Base-by-base conservation (phyloP, 306 rosid species). In the Rosa chinensis region DNA sequence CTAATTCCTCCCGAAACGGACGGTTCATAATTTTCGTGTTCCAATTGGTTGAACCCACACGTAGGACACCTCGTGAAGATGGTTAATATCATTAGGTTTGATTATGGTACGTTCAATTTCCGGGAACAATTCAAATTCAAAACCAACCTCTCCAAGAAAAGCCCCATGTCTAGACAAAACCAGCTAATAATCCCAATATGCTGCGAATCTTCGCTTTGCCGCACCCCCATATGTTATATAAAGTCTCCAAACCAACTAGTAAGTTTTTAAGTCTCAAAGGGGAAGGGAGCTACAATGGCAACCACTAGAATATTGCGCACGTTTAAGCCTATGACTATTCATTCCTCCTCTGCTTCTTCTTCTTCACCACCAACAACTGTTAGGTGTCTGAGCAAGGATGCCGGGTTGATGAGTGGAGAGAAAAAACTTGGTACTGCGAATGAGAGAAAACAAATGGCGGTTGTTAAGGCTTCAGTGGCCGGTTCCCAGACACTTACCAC, bases 171-270 rank as follows among this genome's bases (percentile, higher is more conserved):
- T 72, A 39, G 82, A 85, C 85, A 81, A 78, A 45, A 56, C 62
- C 67, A 59, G 50, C 72, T 80, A 74, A 66, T 66, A 78, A 78
- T 56, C 87, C 75, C 77, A 77, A 17, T 66, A 83, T 86, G 70
- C 89, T 55, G 9, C 79, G 85, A 81, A 81, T 83, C 85, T 83
- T 86, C 80, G 23, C 40, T 40, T 9, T 16, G 44, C 76, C 4
- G 23, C 28, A 0, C 50, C 0, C 17, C 23, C 77, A 59, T 25
- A 25, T 64, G 55, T 32, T 40, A 45, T 74, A 76, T 62, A 81
- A 48, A 32, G 23, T 37, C 64, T 16, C 81, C 76, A 10, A 70
- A 43, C 66, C 49, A 47, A 11, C 71, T 10, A n/a, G 11, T 2
- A 18, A 50, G 52, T 63, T 35, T 39, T 25, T 32, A 32, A 44